Base-by-base conservation (phyloP, 352 stramenopile genomes). In the Phytopythium ostracodes region DNA sequence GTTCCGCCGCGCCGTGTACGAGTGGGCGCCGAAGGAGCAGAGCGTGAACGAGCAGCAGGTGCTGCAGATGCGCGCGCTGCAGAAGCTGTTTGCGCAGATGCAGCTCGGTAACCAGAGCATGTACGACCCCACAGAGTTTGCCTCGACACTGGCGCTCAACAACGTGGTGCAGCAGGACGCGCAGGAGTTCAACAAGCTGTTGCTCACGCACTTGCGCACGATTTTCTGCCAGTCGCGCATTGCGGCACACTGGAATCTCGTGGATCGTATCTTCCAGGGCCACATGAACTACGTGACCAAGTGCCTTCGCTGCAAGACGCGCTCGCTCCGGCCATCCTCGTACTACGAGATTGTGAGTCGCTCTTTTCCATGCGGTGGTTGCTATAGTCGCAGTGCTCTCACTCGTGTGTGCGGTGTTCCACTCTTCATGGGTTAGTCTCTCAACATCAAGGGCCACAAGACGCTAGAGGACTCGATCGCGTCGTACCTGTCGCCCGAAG, bases 131-230 rank as follows among this genome's bases (percentile, higher is more conserved):
- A 72, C 81, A 42, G 82, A 92, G 58, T 94, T 96, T 65, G 78
- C 84, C 0, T 80, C 72, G 8, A 91, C 87, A 33, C 68, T 96
- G 46, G 77, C 75, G 29, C 67, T 96, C 12, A 90, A 96, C 62
- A 87, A 85, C 56, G 81, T 84, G 9, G 69, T 94, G 63, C 88
- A 96, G 56, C 88, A 96, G 65, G 88, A 96, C 67, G 87, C 84
- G 18, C 87, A 96, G 84, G 88, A 96, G 62, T 96, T 96, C 63
- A 92, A 76, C 60, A 96, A 96, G 62, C 67, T 96, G 55, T 67
- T 96, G 53, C 59, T 96, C 27, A 71, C 84, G 15, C 84, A 94
- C 55, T 67, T 96, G 63, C 75, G 83, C 31, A 78, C 73, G 11
- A 92, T 94, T 51, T 92, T 94, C 58, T 65, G 72, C 22, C 84